Evolutionary conservation across 192 early-diverging fungal species (phyloP).

Genomic region (Spizellomyces punctatus): DNA sequence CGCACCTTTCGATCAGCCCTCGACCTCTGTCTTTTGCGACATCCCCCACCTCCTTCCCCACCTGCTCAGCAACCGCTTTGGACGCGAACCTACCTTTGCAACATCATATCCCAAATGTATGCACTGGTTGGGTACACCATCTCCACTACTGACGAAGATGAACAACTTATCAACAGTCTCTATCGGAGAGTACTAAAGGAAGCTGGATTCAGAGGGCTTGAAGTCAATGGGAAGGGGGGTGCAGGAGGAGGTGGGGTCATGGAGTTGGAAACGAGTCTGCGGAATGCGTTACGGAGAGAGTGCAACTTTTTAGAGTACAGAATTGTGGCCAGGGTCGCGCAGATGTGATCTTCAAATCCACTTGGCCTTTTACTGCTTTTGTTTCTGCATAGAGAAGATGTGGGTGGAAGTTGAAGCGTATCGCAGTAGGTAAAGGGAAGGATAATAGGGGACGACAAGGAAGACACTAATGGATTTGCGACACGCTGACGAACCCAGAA

Average conservation of each 20-base stretch:
- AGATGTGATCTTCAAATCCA: background rate
- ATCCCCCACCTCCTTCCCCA: conserved; percentile 20
- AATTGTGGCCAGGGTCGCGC: background rate
- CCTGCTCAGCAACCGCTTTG: conserved; percentile 11
- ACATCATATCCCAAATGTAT: conserved; percentile 16
- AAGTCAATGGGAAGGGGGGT: background rate
- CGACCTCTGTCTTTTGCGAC: conserved; percentile 20
- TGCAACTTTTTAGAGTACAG: conserved; percentile 28
- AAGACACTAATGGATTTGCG: too few relatives aligned
- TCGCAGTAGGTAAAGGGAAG: too few relatives aligned
- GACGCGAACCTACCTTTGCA: conserved; percentile 12
- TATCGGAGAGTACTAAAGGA: conserved; percentile 26
- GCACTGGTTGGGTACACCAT: conserved; percentile 8
- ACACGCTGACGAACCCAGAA: too few relatives aligned
- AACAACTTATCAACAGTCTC: conserved; percentile 18
- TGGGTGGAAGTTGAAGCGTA: too few relatives aligned
- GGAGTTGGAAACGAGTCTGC: conserved; percentile 17
- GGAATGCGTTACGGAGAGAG: conserved; percentile 14
- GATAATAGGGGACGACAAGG: too few relatives aligned
- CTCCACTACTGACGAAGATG: conserved; percentile 9
- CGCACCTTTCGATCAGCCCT: conserved; percentile 23
- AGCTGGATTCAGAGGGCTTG: background rate
- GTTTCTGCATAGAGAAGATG: too few relatives aligned
- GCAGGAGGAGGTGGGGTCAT: background rate
- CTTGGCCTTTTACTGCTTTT: background rate